Percentiles rank a stretch among this genome's conserved stretches.
phyloP scores from a whole-genome alignment of 257 asterid genomes.

The Phtheirospermum japonicum region DNA sequence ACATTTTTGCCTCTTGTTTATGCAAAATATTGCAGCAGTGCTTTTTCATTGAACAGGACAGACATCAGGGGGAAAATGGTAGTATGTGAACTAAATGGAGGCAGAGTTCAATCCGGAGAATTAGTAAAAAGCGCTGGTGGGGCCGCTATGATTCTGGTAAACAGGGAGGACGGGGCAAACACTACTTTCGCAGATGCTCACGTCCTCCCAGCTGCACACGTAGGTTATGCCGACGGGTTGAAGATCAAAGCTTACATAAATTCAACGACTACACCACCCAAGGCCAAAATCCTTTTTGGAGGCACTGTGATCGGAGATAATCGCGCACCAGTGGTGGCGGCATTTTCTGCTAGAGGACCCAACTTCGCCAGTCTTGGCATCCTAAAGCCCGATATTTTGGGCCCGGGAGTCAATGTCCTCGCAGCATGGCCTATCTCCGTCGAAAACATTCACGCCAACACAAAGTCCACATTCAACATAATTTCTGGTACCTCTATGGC shows the following conservation, averaged over 20 bases:
- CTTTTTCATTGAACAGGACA: too few relatives aligned
- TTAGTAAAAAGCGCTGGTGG: too few relatives aligned
- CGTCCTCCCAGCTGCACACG: constrained; percentile 33
- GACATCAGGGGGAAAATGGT: too few relatives aligned
- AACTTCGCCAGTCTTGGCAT: constrained; percentile 36
- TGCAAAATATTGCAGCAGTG: too few relatives aligned
- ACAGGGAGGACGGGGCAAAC: too few relatives aligned
- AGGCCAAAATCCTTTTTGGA: constrained; percentile 35
- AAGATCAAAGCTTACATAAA: constrained; percentile 28
- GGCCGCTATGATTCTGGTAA: too few relatives aligned
- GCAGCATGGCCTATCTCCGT: neutral
- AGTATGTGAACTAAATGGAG: too few relatives aligned
- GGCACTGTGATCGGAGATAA: constrained; percentile 46
- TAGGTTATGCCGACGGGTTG: constrained; percentile 31
- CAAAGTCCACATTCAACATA: too few relatives aligned
- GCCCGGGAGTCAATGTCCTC: neutral
- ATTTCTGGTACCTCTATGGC: too few relatives aligned
- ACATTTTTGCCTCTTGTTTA: constrained; percentile 28
- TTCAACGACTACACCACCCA: constrained; percentile 29
- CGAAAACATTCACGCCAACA: too few relatives aligned
- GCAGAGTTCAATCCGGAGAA: too few relatives aligned
- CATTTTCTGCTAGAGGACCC: constrained; percentile 56
- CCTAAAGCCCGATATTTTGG: constrained; percentile 55
- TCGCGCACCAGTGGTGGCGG: constrained; percentile 42
- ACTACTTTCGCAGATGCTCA: constrained; percentile 6